Evolutionary conservation across 768 basidiomycete genomes (phyloP).

Genomic region (Russula olivacea): DNA sequence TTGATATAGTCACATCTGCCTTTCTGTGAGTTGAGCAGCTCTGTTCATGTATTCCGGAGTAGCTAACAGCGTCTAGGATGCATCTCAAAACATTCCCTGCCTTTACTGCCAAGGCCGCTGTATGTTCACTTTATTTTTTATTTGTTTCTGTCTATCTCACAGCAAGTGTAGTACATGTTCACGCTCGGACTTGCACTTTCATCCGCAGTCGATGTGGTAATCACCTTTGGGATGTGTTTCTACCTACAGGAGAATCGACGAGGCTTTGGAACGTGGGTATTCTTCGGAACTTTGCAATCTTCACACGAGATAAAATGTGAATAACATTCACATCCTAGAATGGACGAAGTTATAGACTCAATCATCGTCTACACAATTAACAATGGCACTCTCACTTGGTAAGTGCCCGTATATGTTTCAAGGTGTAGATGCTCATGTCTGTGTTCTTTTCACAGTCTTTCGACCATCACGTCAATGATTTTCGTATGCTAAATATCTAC

Average conservation of each 20-base stretch:
- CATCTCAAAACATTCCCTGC: slow-evolving; percentile 10
- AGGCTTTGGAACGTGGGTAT: slow-evolving; percentile 23
- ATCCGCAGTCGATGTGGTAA: slow-evolving; percentile 20
- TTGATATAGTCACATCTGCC: slow-evolving; percentile 12
- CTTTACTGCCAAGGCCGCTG: slow-evolving; percentile 7
- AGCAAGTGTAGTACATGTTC: slow-evolving; percentile 19
- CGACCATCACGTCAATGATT: slow-evolving; percentile 23
- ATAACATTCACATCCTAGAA: slow-evolving; percentile 5
- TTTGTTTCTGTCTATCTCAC: neutral
- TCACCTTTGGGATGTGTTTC: slow-evolving; percentile 23
- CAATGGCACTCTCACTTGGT: slow-evolving; percentile 26
- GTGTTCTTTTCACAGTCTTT: slow-evolving; percentile 3
- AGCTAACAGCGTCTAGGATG: slow-evolving; percentile 3
- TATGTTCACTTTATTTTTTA: neutral
- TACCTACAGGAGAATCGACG: slow-evolving; percentile 24
- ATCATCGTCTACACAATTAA: slow-evolving; percentile 26
- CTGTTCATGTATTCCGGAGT: neutral
- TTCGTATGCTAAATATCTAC: slow-evolving; percentile 11
- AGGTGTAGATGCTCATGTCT: neutral
- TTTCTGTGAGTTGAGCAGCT: slow-evolving; percentile 11
- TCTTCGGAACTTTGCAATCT: neutral
- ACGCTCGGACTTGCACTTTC: slow-evolving; percentile 24
- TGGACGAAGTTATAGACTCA: slow-evolving; percentile 23
- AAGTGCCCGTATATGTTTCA: neutral
- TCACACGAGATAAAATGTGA: neutral